Evolutionary conservation across 768 basidiomycete species (phyloP), one percentile per base, ranked within the genome.

Genomic region (Candolleomyces eurysporus): DNA sequence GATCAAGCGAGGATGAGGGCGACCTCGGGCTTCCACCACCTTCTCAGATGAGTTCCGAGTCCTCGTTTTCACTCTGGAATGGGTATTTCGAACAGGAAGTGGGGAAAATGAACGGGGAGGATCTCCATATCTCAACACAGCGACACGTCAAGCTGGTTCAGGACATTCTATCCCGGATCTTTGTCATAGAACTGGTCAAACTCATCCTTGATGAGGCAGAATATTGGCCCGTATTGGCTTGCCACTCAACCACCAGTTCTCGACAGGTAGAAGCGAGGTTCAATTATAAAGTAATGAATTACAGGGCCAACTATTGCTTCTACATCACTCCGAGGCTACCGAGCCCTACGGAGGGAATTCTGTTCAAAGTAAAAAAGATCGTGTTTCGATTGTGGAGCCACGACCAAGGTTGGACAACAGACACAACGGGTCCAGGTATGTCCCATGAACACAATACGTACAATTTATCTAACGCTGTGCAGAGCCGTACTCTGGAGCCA

Each of bases 341-440:
- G 2, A 43, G 51, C 8, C n/a, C 43, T 40, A 56, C 48, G 39
- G 4, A 31, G 5, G 55, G 51, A 30, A 58, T 39, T 19, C 26
- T 50, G n/a, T 39, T 63, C 10, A 55, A 45, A 19, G 59, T 70
- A 10, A 67, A 61, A 48, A 52, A 53, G 30, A 63, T 73, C 3
- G 56, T 52, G 30, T 70, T 72, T 40, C 56, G 52, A 17, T 59
- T 66, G 16, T 49, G 51, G 39, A 70, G 70, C 51, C 65, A 62
- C 53, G 75, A 76, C 60, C 74, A 76, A 65, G 74, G 73, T 5
- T 75, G 72, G 73, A 69, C 72, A 11, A 71, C 70, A 14, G 66
- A 68, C n/a, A 50, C 58, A 1, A 58, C 58, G 21, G 45, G 64
- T 21, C 32, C 22, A 63, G 69, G 73, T 73, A 48, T 16, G 56